Evolutionary conservation across 169 alveolate species (phyloP).

Genomic region (Eimeria praecox): DNA sequence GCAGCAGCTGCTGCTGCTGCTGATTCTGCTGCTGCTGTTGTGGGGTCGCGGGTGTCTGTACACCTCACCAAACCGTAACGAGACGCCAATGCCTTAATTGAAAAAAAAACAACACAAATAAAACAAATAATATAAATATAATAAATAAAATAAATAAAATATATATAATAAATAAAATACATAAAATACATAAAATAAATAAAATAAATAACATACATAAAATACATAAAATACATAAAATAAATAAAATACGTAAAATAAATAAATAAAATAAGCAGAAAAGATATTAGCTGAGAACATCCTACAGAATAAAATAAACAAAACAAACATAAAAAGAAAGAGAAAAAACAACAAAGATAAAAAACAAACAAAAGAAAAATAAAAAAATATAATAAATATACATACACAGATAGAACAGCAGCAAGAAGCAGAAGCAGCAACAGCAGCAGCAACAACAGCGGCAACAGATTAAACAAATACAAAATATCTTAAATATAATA

Average conservation of each 20-base stretch:
- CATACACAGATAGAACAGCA: too few relatives aligned
- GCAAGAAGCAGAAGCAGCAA: too few relatives aligned
- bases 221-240: not conserved
- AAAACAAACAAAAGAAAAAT: not conserved
- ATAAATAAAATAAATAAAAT: not conserved
- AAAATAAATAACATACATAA: not conserved
- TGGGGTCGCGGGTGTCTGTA: too few relatives aligned
- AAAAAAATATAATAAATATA: not conserved
- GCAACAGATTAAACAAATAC: too few relatives aligned
- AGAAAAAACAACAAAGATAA: not conserved
- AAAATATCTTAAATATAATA: too few relatives aligned
- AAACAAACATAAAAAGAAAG: not conserved
- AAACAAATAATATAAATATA: not conserved
- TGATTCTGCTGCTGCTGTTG: too few relatives aligned
- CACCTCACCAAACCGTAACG: conserved; percentile 2
- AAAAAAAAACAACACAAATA: too few relatives aligned
- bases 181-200: not conserved
- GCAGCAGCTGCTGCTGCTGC: not conserved
- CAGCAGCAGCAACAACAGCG: too few relatives aligned
- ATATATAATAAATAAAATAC: not conserved
- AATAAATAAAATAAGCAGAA: not conserved
- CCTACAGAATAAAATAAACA: too few relatives aligned
- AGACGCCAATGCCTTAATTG: not conserved
- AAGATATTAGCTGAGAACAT: too few relatives aligned
- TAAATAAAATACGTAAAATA: not conserved